Conservation (phyloP, 352 stramenopile genomes). For the Globisporangium lucens region DNA sequence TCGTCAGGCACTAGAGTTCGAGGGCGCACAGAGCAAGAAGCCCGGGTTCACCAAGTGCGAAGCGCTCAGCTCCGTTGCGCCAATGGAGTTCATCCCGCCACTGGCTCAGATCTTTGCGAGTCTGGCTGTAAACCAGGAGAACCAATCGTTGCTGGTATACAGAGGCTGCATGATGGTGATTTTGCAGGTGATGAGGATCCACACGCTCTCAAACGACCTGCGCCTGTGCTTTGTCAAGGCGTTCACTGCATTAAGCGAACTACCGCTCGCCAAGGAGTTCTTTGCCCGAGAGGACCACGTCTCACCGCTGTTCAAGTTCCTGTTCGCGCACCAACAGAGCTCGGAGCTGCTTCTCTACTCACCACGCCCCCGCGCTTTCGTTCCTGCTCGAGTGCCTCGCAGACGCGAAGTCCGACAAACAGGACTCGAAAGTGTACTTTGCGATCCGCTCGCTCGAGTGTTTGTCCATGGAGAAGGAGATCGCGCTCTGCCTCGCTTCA, state of each 20-base stretch:
- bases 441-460: constrained; percentile 50
- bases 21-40: not conserved
- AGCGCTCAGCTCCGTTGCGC: not conserved
- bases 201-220: constrained; percentile 22
- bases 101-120: constrained; percentile 13
- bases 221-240: constrained; percentile 22
- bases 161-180: constrained; percentile 5
- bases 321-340: constrained; percentile 37
- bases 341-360: constrained; percentile 32
- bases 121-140: constrained; percentile 17
- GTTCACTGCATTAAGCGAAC: constrained; percentile 26
- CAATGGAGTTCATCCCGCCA: constrained; percentile 17
- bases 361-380: constrained; percentile 24
- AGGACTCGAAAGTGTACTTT: constrained; percentile 33
- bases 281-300: constrained; percentile 48
- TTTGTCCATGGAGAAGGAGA: constrained; percentile 51
- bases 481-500: constrained; percentile 28
- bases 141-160: constrained; percentile 24
- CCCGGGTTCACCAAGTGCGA: constrained; percentile 3
- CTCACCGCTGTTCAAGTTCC: constrained; percentile 48
- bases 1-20: not conserved
- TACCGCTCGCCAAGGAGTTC: constrained; percentile 21
- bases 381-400: constrained; percentile 51
- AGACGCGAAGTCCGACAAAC: constrained; percentile 17
- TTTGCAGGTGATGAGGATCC: constrained; percentile 27